Conservation (phyloP, 2,329 filamentous ascomycete species). For the Cordyceps farinosa region DNA sequence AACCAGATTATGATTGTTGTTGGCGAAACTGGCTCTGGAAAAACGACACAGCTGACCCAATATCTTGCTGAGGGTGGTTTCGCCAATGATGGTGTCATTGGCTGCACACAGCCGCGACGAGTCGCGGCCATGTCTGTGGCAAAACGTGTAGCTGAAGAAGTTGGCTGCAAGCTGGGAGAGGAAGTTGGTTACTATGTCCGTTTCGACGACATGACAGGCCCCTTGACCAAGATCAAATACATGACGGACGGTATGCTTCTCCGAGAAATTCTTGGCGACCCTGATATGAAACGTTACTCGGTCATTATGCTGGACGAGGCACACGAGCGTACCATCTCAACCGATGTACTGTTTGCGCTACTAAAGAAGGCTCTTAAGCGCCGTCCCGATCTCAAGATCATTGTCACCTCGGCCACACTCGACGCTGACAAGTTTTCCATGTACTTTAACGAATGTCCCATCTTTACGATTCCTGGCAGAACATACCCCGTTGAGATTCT, state of each 20-base stretch:
- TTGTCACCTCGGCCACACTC: conserved; percentile 93
- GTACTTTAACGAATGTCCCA: conserved; percentile 94
- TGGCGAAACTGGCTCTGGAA: conserved; percentile 93
- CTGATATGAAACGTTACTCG: conserved; percentile 83
- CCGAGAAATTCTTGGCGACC: conserved; percentile 89
- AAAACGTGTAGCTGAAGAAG: conserved; percentile 93
- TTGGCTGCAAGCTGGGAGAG: conserved; percentile 83
- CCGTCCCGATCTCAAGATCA: conserved; percentile 84
- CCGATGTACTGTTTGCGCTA: conserved; percentile 89
- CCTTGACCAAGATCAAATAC: conserved; percentile 93
- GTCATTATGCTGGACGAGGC: conserved; percentile 98
- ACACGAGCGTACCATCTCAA: conserved; percentile 94
- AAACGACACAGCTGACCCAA: conserved; percentile 94
- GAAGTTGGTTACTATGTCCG: conserved; percentile 97
- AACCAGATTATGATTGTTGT: conserved; percentile 96
- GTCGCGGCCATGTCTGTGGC: conserved; percentile 97
- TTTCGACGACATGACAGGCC: conserved; percentile 90
- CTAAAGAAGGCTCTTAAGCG: conserved; percentile 89
- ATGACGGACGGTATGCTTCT: conserved; percentile 99
- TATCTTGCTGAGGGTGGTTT: conserved; percentile 93
- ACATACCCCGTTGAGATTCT: conserved; percentile 96
- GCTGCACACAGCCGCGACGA: conserved; percentile 94
- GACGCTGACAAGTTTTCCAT: conserved; percentile 96
- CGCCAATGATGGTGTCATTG: conserved; percentile 81
- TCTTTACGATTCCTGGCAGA: conserved; percentile 92